phyloP scores from a whole-genome alignment of 192 early-diverging fungal genomes.

The Coemansia sp. region DNA sequence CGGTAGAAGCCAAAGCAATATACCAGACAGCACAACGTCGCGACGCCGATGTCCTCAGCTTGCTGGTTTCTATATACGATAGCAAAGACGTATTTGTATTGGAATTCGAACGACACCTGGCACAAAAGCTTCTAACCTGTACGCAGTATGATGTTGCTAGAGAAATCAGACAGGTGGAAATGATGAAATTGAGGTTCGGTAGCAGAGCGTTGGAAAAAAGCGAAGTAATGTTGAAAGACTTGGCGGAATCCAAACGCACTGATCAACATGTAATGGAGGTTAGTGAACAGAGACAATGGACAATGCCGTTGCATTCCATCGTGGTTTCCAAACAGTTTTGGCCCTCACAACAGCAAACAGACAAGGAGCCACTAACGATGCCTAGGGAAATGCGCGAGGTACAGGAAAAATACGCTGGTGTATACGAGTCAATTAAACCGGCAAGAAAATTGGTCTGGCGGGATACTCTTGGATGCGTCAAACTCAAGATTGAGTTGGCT shows the following conservation, averaged over 20 bases:
- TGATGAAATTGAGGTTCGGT: slow-evolving; percentile 74
- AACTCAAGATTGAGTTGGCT: slow-evolving; percentile 58
- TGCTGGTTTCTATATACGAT: slow-evolving; percentile 71
- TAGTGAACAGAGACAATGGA: not conserved
- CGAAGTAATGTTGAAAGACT: slow-evolving; percentile 82
- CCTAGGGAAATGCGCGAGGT: slow-evolving; percentile 49
- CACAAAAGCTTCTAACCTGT: slow-evolving; percentile 52
- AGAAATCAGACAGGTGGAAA: slow-evolving; percentile 69
- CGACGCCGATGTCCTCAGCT: slow-evolving; percentile 64
- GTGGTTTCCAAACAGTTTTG: slow-evolving; percentile 71
- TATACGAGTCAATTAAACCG: slow-evolving; percentile 58
- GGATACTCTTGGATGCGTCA: slow-evolving; percentile 56
- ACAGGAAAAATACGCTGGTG: slow-evolving; percentile 46
- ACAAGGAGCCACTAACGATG: slow-evolving; percentile 27
- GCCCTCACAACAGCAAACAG: slow-evolving; percentile 37
- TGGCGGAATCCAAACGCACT: slow-evolving; percentile 70
- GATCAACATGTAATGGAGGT: slow-evolving; percentile 55
- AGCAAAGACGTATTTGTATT: slow-evolving; percentile 66
- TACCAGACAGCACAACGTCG: slow-evolving; percentile 30
- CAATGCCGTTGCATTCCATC: slow-evolving; percentile 42
- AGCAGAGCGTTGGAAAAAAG: slow-evolving; percentile 61
- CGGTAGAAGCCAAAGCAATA: slow-evolving; percentile 56
- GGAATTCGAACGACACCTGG: slow-evolving; percentile 68
- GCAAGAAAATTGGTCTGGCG: slow-evolving; percentile 63
- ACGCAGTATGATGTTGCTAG: slow-evolving; percentile 56